Evolutionary conservation across 257 asterid species (phyloP).

Genomic region (Solanum chiquidenum): DNA sequence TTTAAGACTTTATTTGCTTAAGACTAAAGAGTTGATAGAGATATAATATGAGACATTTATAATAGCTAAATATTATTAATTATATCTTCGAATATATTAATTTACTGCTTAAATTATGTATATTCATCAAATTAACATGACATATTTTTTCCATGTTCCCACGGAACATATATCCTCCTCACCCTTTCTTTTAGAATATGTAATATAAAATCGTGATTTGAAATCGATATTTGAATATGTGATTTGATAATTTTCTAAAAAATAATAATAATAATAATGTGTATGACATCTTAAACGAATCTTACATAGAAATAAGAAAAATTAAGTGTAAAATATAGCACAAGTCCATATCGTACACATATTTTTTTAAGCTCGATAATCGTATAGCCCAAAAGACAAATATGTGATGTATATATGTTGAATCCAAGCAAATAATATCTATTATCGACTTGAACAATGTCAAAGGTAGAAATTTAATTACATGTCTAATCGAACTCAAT

Average conservation of each 20-base stretch:
- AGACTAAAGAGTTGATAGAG: not conserved
- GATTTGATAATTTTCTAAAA: not conserved
- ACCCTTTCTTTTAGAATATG: not conserved
- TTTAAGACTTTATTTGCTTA: not conserved
- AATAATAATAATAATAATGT: not conserved
- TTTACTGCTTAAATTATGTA: not conserved
- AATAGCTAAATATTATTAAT: not conserved
- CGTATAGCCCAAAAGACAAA: not conserved
- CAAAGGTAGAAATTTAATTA: not conserved
- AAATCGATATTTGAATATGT: not conserved
- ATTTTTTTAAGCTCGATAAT: not conserved
- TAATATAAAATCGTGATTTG: not conserved
- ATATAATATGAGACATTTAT: not conserved
- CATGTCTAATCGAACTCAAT: not conserved
- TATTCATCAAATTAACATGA: not conserved
- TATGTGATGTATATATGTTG: not conserved
- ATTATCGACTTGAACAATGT: rapidly evolving
- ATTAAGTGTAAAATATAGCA: not conserved
- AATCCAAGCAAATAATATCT: not conserved
- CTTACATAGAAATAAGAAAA: not conserved
- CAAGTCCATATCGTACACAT: not conserved
- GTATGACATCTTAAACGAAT: not conserved
- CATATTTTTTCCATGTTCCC: not conserved
- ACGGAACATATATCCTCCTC: not conserved
- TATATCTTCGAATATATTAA: not conserved